Evolutionary conservation across 805 yeast genomes (phyloP).

Genomic region (Saturnispora besseyi): DNA sequence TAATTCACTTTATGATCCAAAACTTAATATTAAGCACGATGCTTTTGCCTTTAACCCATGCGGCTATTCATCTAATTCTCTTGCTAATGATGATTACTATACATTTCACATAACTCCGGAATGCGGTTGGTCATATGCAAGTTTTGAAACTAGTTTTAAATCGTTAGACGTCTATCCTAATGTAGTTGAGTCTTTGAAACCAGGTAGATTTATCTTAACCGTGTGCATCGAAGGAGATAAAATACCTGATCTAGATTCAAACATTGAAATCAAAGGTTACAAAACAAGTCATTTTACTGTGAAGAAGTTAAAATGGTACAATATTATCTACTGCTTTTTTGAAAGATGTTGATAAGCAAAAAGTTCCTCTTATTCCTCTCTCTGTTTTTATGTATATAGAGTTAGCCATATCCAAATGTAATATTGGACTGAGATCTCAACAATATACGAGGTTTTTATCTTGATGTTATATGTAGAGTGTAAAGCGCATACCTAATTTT

Average conservation of each 20-base stretch:
- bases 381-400: not conserved
- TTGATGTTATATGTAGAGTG: not conserved
- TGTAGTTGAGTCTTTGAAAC: constrained; percentile 59
- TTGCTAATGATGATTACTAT: constrained; percentile 50
- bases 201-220: constrained; percentile 46
- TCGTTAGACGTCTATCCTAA: constrained; percentile 29
- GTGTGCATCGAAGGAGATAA: constrained; percentile 21
- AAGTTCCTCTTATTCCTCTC: no score
- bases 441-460: not conserved
- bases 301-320: constrained; percentile 1
- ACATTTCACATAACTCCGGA: constrained; percentile 95
- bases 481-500: not conserved
- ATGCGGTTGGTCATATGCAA: constrained; percentile 88
- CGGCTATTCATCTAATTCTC: constrained; percentile 86
- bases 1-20: constrained; percentile 36
- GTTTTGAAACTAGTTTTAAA: constrained; percentile 72
- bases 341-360: constrained; percentile 7
- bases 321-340: constrained; percentile 12
- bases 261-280: not conserved
- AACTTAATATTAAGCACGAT: constrained; percentile 43
- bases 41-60: constrained; percentile 91
- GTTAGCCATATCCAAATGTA: no score
- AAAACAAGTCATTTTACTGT: not conserved
- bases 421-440: no score
- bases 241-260: not conserved